Evolutionary conservation across 257 asterid species (phyloP).

Genomic region (Solanum sparsipilum): DNA sequence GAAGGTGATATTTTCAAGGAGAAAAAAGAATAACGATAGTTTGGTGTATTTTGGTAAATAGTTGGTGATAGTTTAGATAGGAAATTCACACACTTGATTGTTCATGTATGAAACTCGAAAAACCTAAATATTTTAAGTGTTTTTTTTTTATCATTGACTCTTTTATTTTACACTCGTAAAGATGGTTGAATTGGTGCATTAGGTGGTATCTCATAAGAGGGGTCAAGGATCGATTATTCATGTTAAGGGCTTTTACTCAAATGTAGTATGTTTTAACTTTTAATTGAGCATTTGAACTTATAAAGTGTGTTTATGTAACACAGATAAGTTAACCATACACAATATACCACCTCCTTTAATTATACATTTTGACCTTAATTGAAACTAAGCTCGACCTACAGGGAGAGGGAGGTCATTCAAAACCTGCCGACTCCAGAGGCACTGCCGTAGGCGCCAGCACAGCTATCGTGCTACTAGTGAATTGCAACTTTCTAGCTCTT

Average conservation of each 20-base stretch:
- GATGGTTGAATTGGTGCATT: neutral
- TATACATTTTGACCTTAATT: neutral
- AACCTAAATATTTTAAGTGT: too few species aligned
- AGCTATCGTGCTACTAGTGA: too few species aligned
- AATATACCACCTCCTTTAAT: neutral
- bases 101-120: neutral
- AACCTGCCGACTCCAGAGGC: too few species aligned
- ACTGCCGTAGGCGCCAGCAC: too few species aligned
- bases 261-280: too few species aligned
- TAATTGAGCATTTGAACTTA: neutral
- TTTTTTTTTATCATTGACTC: too few species aligned
- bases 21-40: neutral
- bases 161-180: neutral
- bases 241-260: neutral
- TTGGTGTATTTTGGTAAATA: neutral
- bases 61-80: too few species aligned
- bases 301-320: neutral
- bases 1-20: neutral
- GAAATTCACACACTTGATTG: neutral
- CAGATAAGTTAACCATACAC: neutral
- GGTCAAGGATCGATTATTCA: rapidly evolving
- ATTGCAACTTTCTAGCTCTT: too few species aligned
- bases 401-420: too few species aligned
- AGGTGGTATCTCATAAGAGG: too few species aligned
- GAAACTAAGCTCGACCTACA: neutral